Evolutionary conservation across 2,329 filamentous ascomycete species (phyloP).

Genomic region (Fonsecaea erecta): DNA sequence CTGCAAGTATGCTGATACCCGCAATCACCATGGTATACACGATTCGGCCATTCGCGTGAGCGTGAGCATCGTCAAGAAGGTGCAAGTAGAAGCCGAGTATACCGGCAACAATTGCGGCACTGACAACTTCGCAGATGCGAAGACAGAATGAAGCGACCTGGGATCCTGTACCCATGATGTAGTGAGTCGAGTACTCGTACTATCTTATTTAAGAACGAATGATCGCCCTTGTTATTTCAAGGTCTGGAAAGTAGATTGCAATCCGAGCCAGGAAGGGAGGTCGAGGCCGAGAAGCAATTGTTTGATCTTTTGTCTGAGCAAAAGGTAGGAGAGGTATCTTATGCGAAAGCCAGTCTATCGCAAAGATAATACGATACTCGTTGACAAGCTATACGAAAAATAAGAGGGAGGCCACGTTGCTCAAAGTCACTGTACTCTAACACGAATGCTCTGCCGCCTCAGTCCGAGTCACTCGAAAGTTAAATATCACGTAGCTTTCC

Average conservation of each 20-base stretch:
- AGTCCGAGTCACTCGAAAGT: too few relatives aligned
- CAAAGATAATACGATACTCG: too few relatives aligned
- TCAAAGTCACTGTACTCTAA: too few relatives aligned
- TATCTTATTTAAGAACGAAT: neutral
- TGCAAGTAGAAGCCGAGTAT: slow-evolving; percentile 68
- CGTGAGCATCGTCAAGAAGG: slow-evolving; percentile 15
- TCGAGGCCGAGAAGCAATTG: too few relatives aligned
- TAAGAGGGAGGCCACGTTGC: too few relatives aligned
- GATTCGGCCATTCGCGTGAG: slow-evolving; percentile 6
- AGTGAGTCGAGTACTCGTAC: neutral
- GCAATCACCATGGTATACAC: slow-evolving; percentile 12
- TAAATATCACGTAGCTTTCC: too few relatives aligned
- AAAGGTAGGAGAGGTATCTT: too few relatives aligned
- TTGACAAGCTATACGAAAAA: too few relatives aligned
- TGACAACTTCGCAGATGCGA: slow-evolving; percentile 67
- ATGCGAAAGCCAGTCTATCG: too few relatives aligned
- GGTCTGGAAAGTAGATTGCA: neutral
- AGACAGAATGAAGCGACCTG: slow-evolving; percentile 59
- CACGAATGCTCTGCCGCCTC: too few relatives aligned
- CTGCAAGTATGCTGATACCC: slow-evolving; percentile 14
- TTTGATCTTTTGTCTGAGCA: too few relatives aligned
- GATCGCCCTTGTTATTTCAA: neutral
- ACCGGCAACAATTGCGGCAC: slow-evolving; percentile 69
- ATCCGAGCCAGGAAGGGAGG: too few relatives aligned
- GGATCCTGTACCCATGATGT: slow-evolving; percentile 17